Evolutionary conservation across 2,329 filamentous ascomycete genomes (phyloP), one percentile per base, ranked within the genome.

Genomic region (Colletotrichum incanum): DNA sequence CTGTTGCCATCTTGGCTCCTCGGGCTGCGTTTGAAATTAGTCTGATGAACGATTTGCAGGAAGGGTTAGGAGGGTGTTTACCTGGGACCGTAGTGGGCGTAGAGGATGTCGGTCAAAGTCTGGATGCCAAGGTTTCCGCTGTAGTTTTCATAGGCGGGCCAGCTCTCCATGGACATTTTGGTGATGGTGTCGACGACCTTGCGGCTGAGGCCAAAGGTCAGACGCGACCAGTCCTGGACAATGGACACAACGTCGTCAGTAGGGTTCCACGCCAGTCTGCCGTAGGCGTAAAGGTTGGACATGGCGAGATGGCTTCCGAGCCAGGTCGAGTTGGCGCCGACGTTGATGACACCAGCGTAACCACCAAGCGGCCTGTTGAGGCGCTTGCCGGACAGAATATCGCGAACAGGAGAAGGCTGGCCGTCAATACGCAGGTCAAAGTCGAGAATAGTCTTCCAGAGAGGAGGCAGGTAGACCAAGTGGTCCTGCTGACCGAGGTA

Each of bases 401-500:
- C 87, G 1, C 87, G 84, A 1, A 93, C 86, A 0, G 85, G 80
- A 0, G 91, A 91, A 26, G 84, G 80, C 74, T 88, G 77, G 41
- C 86, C 83, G 69, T 92, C 89, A 14, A 91, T 85, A 5, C 89
- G 86, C 68, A 94, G 80, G 77, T 94, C 92, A 74, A 92, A 93
- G 71, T 93, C 88, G 0, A 93, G 83, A 9, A 93, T 84, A 2
- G 88, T 89, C 78, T 91, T 90, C 92, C 92, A 94, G 16, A 93
- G 80, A 0, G 92, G 91, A 1, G 91, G 84, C 0, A 93, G 82
- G 75, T 93, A 94, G 0, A 93, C 90, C 1, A 93, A 79, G 77
- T 94, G 92, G 31, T 84, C 87, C 77, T 94, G 91, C 77, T 94
- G 92, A 0, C 92, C 92, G 0, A 93, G 85, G 75, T 94, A 94